phyloP scores from a whole-genome alignment of 331 rosid species.

The Quercus phellos region DNA sequence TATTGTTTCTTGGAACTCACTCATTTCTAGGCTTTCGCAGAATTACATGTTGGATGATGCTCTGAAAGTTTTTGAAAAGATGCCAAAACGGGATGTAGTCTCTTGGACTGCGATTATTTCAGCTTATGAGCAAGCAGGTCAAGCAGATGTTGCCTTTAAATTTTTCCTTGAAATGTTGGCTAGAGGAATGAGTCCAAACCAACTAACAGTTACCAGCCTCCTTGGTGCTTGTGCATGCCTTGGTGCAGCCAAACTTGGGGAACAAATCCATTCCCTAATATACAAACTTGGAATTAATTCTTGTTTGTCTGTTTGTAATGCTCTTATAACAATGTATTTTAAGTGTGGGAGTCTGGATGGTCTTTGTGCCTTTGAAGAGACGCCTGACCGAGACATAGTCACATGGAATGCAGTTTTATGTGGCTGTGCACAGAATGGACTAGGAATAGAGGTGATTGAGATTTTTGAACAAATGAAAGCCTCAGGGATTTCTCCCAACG shows the following conservation, averaged over 20 bases:
- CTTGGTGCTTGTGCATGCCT: conserved; percentile 30
- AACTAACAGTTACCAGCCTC: conserved; percentile 24
- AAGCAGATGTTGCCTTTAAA: conserved; percentile 19
- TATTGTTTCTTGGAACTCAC: conserved; percentile 28
- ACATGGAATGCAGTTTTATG: conserved; percentile 38
- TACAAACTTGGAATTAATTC: conserved; percentile 31
- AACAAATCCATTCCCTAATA: conserved; percentile 27
- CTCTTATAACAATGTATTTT: conserved; percentile 35
- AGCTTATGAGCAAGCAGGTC: conserved; percentile 31
- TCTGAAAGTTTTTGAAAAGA: no score
- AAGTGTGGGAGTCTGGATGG: conserved; percentile 32
- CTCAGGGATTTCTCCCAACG: conserved; percentile 15
- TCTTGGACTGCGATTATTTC: conserved; percentile 38
- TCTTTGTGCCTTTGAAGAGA: conserved; percentile 22
- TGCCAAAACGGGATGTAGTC: conserved; percentile 18
- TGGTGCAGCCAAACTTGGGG: conserved; percentile 22
- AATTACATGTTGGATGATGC: no score
- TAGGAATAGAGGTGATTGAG: conserved; percentile 16
- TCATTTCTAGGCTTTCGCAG: conserved; percentile 18
- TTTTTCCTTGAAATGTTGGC: conserved; percentile 25
- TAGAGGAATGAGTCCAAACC: conserved; percentile 21
- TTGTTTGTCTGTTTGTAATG: conserved; percentile 24
- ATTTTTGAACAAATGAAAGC: conserved; percentile 31
- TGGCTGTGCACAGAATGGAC: conserved; percentile 34
- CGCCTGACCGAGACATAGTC: conserved; percentile 22